phyloP scores from a whole-genome alignment of 306 rosid species.

The Ziziphus jujuba region DNA sequence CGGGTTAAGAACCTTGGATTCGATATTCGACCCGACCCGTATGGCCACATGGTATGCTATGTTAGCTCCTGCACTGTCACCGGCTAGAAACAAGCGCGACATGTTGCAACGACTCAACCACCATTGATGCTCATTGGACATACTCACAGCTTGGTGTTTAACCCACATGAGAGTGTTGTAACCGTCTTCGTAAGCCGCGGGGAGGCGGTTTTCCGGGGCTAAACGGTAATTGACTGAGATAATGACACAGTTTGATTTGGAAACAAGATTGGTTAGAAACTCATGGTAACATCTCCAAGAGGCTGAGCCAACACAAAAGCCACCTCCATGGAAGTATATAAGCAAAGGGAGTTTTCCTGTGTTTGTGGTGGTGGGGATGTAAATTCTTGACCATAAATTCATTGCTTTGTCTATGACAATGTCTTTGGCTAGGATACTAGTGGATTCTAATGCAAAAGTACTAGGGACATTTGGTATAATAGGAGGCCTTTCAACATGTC shows the following conservation, averaged over 20 bases:
- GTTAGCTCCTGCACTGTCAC: slow-evolving; percentile 96
- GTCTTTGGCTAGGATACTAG: slow-evolving; percentile 57
- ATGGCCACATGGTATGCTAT: slow-evolving; percentile 68
- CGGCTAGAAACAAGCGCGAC: slow-evolving; percentile 52
- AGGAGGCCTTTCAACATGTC: slow-evolving; percentile 60
- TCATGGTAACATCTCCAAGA: slow-evolving; percentile 89
- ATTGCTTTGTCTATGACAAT: slow-evolving; percentile 51
- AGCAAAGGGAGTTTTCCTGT: slow-evolving; percentile 45
- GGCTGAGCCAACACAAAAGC: slow-evolving; percentile 92
- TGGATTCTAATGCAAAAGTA: slow-evolving; percentile 32
- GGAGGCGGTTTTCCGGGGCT: slow-evolving; percentile 80
- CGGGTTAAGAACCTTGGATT: slow-evolving; percentile 44
- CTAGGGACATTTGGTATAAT: slow-evolving; percentile 59
- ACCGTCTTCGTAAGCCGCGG: slow-evolving; percentile 77
- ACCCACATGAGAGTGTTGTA: slow-evolving; percentile 65
- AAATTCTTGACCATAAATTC: slow-evolving; percentile 68
- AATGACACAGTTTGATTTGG: slow-evolving; percentile 54
- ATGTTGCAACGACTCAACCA: slow-evolving; percentile 59
- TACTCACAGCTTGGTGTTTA: slow-evolving; percentile 48
- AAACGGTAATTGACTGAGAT: slow-evolving; percentile 66
- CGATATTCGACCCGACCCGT: slow-evolving; percentile 28
- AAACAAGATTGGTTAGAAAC: slow-evolving; percentile 57
- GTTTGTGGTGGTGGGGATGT: slow-evolving; percentile 35
- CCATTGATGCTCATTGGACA: slow-evolving; percentile 47
- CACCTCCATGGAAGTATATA: slow-evolving; percentile 89